Base-by-base conservation (phyloP, 23 red algal species). In the Gracilaria caudata region DNA sequence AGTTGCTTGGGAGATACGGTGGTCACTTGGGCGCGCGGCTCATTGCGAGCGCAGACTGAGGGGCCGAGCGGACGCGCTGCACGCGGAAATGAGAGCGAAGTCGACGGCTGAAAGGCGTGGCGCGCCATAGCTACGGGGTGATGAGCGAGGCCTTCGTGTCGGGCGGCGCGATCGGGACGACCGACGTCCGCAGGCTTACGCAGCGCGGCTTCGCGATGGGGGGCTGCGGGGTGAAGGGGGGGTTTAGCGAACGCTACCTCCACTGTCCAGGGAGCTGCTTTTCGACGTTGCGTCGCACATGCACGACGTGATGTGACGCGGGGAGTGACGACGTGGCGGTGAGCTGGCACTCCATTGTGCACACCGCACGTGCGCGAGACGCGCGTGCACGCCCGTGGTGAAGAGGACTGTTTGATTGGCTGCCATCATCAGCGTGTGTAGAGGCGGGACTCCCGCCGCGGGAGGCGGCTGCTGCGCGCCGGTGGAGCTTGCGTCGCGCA, bases 1-100 rank as follows among this genome's bases (percentile, higher is more conserved):
- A 75, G 70, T 38, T 83, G 79, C 8, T 17, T 14, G 38, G 57
- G 57, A 24, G 79, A 83, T 20, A 83, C 79, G 7, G 79, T 83
- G 51, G 25, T 63, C 11, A 83, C 57, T 20, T 68, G 10, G 4
- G 53, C 38, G 35, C 39, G 35, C 30, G 79, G 79, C 32, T 58
- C 29, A 21, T 10, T 46, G 1, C 61, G 61, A 3, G 26, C 29
- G 30, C 61, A 66, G 23, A 66, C 29, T 7, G 14, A 1, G 28
- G 61, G 0, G 30, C 7, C 5, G 61, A 7, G 29, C 6, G 61
- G 8, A 30, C 4, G 9, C 2, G 13, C 29, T 29, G 0, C 7
- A 30, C 29, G 61, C 8, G 25, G 30, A 1, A 16, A 16, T 6
- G 30, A 35, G 30, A 66, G 61, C 7, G 61, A 19, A 1, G 61